A percentile compares a stretch with the other conserved stretches of the same genome.
Evolutionary conservation across 352 stramenopile genomes (phyloP).

Genomic region (Aphanomyces astaci): DNA sequence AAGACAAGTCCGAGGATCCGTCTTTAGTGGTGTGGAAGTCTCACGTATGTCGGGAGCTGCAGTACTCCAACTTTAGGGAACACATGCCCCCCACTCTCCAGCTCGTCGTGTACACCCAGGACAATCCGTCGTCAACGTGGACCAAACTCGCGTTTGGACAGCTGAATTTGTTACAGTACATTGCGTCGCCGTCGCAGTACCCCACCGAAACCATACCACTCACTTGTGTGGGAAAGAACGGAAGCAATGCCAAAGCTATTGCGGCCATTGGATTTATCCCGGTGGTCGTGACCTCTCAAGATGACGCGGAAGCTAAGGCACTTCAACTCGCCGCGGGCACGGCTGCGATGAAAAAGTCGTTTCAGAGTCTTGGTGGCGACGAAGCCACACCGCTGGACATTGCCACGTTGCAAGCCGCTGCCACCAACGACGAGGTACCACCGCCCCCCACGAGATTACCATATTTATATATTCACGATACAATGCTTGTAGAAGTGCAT

Average conservation of each 20-base stretch:
- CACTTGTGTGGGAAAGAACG: background rate
- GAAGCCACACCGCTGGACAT: slow-evolving; percentile 31
- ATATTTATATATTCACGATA: too few species aligned
- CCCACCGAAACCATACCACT: background rate
- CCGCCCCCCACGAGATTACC: background rate
- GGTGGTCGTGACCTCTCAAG: slow-evolving; percentile 29
- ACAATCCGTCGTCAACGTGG: background rate
- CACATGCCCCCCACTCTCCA: background rate
- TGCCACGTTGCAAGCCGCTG: slow-evolving; percentile 27
- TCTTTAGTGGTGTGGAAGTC: slow-evolving; percentile 9
- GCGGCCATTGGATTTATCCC: slow-evolving; percentile 28
- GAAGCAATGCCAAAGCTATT: slow-evolving; percentile 24
- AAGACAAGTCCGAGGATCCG: background rate
- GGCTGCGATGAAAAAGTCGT: slow-evolving; percentile 37
- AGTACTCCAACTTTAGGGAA: slow-evolving; percentile 13
- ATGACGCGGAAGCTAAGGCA: slow-evolving; percentile 20
- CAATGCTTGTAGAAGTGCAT: slow-evolving; percentile 3
- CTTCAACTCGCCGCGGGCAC: slow-evolving; percentile 37
- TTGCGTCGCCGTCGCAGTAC: background rate
- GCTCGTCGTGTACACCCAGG: slow-evolving; percentile 1
- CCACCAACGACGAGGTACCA: slow-evolving; percentile 1
- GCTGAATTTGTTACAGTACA: slow-evolving; percentile 15
- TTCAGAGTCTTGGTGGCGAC: slow-evolving; percentile 34
- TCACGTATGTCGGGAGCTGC: background rate
- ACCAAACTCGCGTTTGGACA: slow-evolving; percentile 17